Evolutionary conservation across 2,329 filamentous ascomycete genomes (phyloP).

Genomic region (Sclerotinia borealis): DNA sequence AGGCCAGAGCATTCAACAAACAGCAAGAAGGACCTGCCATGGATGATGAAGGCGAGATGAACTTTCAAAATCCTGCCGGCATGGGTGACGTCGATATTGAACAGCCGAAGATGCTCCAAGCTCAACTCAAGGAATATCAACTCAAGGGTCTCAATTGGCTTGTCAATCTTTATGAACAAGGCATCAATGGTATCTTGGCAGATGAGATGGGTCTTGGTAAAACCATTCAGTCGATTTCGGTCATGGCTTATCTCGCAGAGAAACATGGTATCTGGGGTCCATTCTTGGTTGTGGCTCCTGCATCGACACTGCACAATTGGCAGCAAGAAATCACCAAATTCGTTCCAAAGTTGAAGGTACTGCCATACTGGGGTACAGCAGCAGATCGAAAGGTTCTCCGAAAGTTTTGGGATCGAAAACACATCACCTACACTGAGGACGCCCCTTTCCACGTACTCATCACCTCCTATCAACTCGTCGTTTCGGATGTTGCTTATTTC

Average conservation of each 20-base stretch:
- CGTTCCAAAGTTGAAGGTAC: conserved; percentile 86
- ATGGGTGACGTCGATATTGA: conserved; percentile 90
- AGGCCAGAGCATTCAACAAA: conserved; percentile 88
- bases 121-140: conserved; percentile 97
- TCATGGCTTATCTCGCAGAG: conserved; percentile 98
- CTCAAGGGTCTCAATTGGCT: conserved; percentile 99
- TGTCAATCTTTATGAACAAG: conserved; percentile 97
- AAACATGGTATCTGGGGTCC: conserved; percentile 98
- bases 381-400: conserved; percentile 91
- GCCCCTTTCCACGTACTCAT: conserved; percentile 93
- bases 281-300: conserved; percentile 91
- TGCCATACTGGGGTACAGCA: conserved; percentile 96
- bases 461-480: conserved; percentile 95
- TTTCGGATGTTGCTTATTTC: conserved; percentile 94
- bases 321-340: conserved; percentile 96
- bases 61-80: conserved; percentile 97
- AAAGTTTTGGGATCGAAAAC: conserved; percentile 98
- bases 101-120: conserved; percentile 88
- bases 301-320: conserved; percentile 98
- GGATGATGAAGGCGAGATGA: conserved; percentile 95
- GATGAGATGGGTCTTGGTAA: conserved; percentile 99
- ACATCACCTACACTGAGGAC: conserved; percentile 89
- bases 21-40: conserved; percentile 57
- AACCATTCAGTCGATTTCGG: conserved; percentile 96
- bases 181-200: conserved; percentile 97